Evolutionary conservation across 1,284 basidiomycete species (phyloP), one percentile per base, ranked within the genome.

Genomic region (Takashimella tepidaria): DNA sequence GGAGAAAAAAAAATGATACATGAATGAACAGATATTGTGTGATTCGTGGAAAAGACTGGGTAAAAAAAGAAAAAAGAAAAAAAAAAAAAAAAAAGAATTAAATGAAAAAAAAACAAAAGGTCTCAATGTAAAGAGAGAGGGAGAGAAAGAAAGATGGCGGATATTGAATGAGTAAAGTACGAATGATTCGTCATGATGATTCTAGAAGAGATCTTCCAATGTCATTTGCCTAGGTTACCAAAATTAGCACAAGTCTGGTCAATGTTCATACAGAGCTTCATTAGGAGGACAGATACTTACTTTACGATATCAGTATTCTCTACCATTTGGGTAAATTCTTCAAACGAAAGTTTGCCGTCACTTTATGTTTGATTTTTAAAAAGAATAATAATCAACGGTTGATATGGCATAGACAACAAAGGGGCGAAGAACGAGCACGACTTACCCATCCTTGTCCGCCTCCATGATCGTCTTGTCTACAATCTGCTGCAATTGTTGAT

Each of bases 391-490:
- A 10, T 1, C 12, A 22, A 42, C 41, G 27, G 5, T n/a, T 27
- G 20, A 23, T n/a, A 13, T 6, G 13, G 20, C 41, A 37, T 37
- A 37, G 16, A 16, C 10, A 16, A 37, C 10, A 37, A 37, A 37
- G 6, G 23, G 31, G 50, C 37, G 24, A 16, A 25, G 20, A 48
- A 16, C 31, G 16, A 16, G 31, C 31, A 8, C 31, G n/a, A 56
- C 77, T 59, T 55, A 79, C 77, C 81, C 92, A 70, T 99, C 92
- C 74, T 91, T 89, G 74, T 99, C 95, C 16, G 93, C 95, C 77
- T 98, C 95, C 91, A 98, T 95, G 74, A 99, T 98, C 16, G 95
- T 98, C 81, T 99, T 99, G 78, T 99, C 96, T 10, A 98, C 96
- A 62, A 99, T 99, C 76, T 98, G 95, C 75, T 99, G 96, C 61